phyloP scores from a whole-genome alignment of 2,329 filamentous ascomycete genomes.

The Fusarium chuoi region DNA sequence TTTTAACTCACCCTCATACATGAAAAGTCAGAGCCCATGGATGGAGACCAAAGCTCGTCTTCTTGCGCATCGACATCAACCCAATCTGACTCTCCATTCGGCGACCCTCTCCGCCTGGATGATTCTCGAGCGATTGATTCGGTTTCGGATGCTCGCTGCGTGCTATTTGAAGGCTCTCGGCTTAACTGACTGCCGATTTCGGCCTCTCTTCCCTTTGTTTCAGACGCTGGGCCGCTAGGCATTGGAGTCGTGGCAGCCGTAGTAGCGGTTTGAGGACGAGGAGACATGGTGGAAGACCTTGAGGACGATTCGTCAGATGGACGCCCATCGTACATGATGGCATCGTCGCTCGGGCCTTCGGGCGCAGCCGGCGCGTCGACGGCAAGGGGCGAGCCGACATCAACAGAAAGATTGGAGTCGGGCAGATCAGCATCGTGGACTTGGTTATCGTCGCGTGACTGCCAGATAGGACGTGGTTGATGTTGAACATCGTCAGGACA shows the following conservation, averaged over 20 bases:
- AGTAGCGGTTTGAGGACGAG: slow-evolving; percentile 50
- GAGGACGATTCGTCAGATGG: slow-evolving; percentile 48
- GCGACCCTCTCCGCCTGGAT: slow-evolving; percentile 28
- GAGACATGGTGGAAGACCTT: slow-evolving; percentile 57
- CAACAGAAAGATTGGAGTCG: slow-evolving; percentile 29
- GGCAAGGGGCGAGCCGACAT: slow-evolving; percentile 36
- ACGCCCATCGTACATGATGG: slow-evolving; percentile 40
- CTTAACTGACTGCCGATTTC: slow-evolving; percentile 40
- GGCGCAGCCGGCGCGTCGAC: slow-evolving; percentile 33
- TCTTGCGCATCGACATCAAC: slow-evolving; percentile 41
- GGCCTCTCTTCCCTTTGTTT: slow-evolving; percentile 49
- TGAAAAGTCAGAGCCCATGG: slow-evolving; percentile 53
- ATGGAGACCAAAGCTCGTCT: slow-evolving; percentile 48
- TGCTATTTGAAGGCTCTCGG: slow-evolving; percentile 37
- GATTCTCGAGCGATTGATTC: slow-evolving; percentile 27
- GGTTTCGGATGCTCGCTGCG: slow-evolving; percentile 27
- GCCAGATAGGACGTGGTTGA: slow-evolving; percentile 40
- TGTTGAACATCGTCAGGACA: slow-evolving; percentile 56
- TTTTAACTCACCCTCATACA: slow-evolving; percentile 49
- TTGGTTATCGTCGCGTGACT: slow-evolving; percentile 38
- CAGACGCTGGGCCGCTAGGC: slow-evolving; percentile 45
- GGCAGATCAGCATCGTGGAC: slow-evolving; percentile 34
- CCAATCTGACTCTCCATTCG: slow-evolving; percentile 36
- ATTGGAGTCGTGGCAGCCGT: slow-evolving; percentile 50
- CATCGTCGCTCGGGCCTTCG: slow-evolving; percentile 40